Evolutionary conservation across 257 asterid species (phyloP).

Genomic region (Anisodus acutangulus): DNA sequence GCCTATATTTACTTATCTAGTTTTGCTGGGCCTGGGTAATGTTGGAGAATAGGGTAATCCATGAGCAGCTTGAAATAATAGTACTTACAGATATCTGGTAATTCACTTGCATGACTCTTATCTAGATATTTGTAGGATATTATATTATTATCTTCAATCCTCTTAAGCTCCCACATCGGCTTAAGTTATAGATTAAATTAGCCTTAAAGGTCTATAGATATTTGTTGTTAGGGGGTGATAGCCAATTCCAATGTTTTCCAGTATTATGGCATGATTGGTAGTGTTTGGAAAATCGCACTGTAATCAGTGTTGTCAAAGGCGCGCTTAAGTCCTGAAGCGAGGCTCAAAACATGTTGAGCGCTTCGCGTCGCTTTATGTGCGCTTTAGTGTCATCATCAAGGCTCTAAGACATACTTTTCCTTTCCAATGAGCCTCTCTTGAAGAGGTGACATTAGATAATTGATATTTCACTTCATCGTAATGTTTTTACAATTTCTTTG

Average conservation of each 20-base stretch:
- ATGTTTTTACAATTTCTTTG: too few species aligned
- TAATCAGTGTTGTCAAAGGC: background rate
- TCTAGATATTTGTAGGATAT: background rate
- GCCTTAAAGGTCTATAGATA: background rate
- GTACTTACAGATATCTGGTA: background rate
- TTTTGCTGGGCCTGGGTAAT: background rate
- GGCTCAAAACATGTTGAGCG: too few species aligned
- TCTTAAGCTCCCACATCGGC: background rate
- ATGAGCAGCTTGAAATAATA: constrained; percentile 11
- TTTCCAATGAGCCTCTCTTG: too few species aligned
- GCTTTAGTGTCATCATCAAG: too few species aligned
- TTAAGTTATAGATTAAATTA: background rate
- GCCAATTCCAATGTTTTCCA: background rate
- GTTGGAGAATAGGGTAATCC: background rate
- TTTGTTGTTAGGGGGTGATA: background rate
- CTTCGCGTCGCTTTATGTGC: too few species aligned
- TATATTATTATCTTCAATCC: constrained; percentile 7
- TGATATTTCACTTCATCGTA: too few species aligned
- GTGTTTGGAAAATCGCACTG: background rate
- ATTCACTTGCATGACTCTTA: background rate
- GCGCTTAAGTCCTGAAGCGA: too few species aligned
- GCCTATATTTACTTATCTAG: background rate
- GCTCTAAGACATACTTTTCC: too few species aligned
- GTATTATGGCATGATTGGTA: background rate
- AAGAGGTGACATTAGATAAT: too few species aligned